Percentiles rank a stretch among this genome's conserved stretches.
phyloP scores from a whole-genome alignment of 192 early-diverging fungal genomes.

The Helicostylum pulchrum region DNA sequence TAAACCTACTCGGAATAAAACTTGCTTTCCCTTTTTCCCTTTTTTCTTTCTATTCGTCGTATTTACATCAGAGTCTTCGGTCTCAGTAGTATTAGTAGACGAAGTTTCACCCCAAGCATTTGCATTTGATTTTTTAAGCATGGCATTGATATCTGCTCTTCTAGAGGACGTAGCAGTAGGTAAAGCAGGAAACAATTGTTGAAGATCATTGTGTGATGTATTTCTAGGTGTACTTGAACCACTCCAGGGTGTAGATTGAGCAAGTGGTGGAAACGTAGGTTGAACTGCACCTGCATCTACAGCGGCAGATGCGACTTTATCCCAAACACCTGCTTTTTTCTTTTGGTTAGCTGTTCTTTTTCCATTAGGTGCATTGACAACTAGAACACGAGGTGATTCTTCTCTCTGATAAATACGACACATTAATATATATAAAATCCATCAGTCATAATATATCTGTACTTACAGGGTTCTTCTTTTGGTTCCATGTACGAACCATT shows the following conservation, averaged over 20 bases:
- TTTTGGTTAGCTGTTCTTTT: constrained; percentile 36
- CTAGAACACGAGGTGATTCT: constrained; percentile 58
- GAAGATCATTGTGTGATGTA: neutral
- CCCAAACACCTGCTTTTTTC: constrained; percentile 45
- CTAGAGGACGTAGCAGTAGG: constrained; percentile 20
- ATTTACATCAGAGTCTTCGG: constrained; percentile 26
- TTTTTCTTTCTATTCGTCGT: constrained; percentile 47
- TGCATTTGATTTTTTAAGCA: neutral
- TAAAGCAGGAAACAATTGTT: constrained; percentile 33
- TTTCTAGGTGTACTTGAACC: constrained; percentile 16
- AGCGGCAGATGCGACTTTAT: constrained; percentile 44
- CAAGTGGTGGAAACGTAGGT: constrained; percentile 15
- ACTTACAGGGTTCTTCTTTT: constrained; percentile 54
- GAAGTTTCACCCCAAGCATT: constrained; percentile 15
- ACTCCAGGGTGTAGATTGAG: constrained; percentile 35
- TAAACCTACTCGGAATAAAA: constrained; percentile 64
- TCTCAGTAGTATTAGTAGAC: constrained; percentile 19
- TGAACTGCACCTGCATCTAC: constrained; percentile 29
- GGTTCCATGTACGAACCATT: constrained; percentile 64
- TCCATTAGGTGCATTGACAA: constrained; percentile 66
- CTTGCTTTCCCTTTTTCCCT: constrained; percentile 61
- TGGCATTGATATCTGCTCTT: constrained; percentile 1
- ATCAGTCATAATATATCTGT: constrained; percentile 1
- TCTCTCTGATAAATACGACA: constrained; percentile 12
- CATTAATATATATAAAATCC: constrained; percentile 34